phyloP scores from a whole-genome alignment of 2,329 filamentous ascomycete species.

The Leptodontidium sp. region DNA sequence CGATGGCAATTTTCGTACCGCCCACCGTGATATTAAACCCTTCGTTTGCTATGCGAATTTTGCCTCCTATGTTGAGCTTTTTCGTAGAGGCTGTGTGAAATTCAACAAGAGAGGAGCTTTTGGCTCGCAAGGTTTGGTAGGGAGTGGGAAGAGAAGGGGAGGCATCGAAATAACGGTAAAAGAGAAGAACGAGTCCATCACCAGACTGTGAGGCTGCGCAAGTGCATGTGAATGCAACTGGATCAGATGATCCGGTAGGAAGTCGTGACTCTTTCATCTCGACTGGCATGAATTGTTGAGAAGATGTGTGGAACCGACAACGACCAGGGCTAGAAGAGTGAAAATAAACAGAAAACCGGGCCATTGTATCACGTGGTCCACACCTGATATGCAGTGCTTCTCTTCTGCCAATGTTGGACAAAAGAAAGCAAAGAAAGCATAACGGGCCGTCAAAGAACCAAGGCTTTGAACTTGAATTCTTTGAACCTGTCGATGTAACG shows the following conservation, averaged over 20 bases:
- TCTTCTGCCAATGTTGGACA: too few species aligned
- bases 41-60: constrained; percentile 45
- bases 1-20: constrained; percentile 37
- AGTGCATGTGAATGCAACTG: constrained; percentile 45
- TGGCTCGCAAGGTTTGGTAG: constrained; percentile 15
- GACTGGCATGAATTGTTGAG: not conserved
- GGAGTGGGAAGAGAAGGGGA: constrained; percentile 35
- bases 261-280: constrained; percentile 31
- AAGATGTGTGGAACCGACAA: not conserved
- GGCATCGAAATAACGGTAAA: constrained; percentile 47
- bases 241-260: constrained; percentile 42
- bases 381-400: not conserved
- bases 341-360: not conserved
- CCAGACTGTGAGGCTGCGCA: constrained; percentile 35
- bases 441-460: too few species aligned
- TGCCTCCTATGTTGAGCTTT: constrained; percentile 40
- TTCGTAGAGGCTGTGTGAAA: constrained; percentile 39
- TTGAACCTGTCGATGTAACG: too few species aligned
- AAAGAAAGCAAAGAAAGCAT: too few species aligned
- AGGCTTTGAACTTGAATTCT: too few species aligned
- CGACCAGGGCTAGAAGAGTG: not conserved
- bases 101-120: constrained; percentile 31
- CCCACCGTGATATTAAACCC: constrained; percentile 48
- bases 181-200: constrained; percentile 44
- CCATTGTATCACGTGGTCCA: not conserved